Evolutionary conservation across 352 stramenopile genomes (phyloP).

Genomic region (Phytopythium helicoides): DNA sequence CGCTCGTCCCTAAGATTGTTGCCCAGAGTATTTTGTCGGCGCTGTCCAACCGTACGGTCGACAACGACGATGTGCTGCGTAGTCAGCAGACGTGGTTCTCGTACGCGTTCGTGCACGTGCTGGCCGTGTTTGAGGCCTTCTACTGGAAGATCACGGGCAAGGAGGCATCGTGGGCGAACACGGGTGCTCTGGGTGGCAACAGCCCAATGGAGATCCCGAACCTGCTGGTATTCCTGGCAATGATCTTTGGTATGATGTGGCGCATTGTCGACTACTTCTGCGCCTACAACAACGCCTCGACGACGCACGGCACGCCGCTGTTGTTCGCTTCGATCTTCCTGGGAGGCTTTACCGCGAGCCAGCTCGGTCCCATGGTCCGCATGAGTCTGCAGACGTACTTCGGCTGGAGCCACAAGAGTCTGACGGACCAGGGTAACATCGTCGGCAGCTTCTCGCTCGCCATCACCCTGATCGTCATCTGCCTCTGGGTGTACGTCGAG

Average conservation of each 20-base stretch:
- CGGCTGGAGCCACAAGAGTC: slow-evolving; percentile 74
- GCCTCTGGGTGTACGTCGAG: slow-evolving; percentile 80
- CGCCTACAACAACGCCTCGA: slow-evolving; percentile 68
- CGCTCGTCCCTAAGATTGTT: slow-evolving; percentile 72
- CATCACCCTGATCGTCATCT: slow-evolving; percentile 63
- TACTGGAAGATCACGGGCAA: slow-evolving; percentile 81
- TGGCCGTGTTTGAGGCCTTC: slow-evolving; percentile 69
- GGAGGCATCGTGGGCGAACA: slow-evolving; percentile 68
- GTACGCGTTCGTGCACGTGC: slow-evolving; percentile 70
- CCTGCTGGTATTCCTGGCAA: slow-evolving; percentile 59
- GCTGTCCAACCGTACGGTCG: slow-evolving; percentile 67
- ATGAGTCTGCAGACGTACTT: slow-evolving; percentile 79
- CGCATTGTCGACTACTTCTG: slow-evolving; percentile 61
- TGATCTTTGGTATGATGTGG: slow-evolving; percentile 69
- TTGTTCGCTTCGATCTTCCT: slow-evolving; percentile 67
- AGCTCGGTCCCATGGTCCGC: slow-evolving; percentile 65
- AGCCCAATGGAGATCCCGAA: slow-evolving; percentile 71
- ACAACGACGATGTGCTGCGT: slow-evolving; percentile 71
- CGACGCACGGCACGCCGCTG: slow-evolving; percentile 58
- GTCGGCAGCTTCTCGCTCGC: slow-evolving; percentile 66
- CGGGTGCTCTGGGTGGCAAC: slow-evolving; percentile 54
- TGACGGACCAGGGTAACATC: slow-evolving; percentile 76
- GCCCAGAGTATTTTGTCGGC: slow-evolving; percentile 64
- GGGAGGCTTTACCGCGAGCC: slow-evolving; percentile 50
- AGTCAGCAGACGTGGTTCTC: slow-evolving; percentile 79